phyloP scores from a whole-genome alignment of 352 stramenopile species.

The Phytophthora hibernalis region DNA sequence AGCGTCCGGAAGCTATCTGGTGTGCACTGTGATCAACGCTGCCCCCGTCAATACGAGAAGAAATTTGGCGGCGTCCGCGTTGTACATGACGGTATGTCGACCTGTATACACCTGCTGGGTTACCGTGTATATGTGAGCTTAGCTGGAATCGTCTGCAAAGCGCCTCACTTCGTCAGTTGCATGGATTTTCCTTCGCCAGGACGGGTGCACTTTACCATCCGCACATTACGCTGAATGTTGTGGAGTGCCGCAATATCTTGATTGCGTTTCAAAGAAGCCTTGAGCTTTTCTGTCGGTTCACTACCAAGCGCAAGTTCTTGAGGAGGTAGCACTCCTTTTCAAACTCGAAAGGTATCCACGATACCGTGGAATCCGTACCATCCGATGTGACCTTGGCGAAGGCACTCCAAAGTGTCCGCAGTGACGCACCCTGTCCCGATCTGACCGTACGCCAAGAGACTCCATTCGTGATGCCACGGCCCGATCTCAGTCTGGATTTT shows the following conservation, averaged over 20 bases:
- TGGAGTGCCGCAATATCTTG: not conserved
- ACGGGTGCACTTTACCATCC: conserved; percentile 21
- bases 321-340: conserved; percentile 16
- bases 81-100: too few relatives aligned
- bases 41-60: too few relatives aligned
- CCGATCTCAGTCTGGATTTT: conserved; percentile 5
- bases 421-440: conserved; percentile 38
- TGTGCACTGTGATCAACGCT: too few relatives aligned
- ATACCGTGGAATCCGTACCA: conserved; percentile 48
- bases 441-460: conserved; percentile 21
- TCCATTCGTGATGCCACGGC: conserved; percentile 17
- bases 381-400: not conserved
- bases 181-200: conserved; percentile 14
- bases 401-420: not conserved
- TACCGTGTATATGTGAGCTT: too few relatives aligned
- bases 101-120: too few relatives aligned
- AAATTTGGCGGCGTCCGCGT: too few relatives aligned
- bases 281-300: not conserved
- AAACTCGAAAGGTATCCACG: conserved; percentile 42
- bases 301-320: conserved; percentile 7
- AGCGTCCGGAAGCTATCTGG: too few relatives aligned
- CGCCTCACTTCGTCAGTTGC: not conserved
- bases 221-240: conserved; percentile 6
- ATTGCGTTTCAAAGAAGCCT: conserved; percentile 5
- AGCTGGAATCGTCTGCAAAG: too few relatives aligned